phyloP scores from a whole-genome alignment of 176 grass and related monocot genomes.

The Triticum dicoccoides region DNA sequence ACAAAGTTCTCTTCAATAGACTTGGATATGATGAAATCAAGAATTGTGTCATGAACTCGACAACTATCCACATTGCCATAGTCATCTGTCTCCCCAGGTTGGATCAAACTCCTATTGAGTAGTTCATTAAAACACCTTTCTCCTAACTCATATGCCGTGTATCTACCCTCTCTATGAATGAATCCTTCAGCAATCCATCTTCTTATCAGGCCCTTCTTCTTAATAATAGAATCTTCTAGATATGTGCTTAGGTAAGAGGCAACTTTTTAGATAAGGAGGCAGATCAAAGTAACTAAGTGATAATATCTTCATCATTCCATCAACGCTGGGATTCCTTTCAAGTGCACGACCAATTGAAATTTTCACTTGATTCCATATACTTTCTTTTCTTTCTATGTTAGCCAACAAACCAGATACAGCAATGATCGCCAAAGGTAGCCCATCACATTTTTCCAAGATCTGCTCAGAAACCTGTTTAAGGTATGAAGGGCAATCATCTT shows the following conservation, averaged over 20 bases:
- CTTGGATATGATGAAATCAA: not conserved
- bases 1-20: conserved; percentile 8
- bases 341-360: not conserved
- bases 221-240: not conserved
- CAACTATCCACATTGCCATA: not conserved
- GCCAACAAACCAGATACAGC: not conserved
- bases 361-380: not conserved
- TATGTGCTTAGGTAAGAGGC: not conserved
- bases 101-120: not conserved
- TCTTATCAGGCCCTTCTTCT: not conserved
- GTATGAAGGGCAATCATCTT: not conserved
- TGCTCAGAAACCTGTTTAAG: not conserved
- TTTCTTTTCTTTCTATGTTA: not conserved
- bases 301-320: not conserved
- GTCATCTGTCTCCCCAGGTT: not conserved
- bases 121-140: not conserved
- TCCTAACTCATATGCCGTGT: not conserved
- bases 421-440: not conserved
- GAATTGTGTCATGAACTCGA: not conserved
- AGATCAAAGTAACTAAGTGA: conserved; percentile 9
- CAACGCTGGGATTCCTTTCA: not conserved
- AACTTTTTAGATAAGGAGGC: not conserved
- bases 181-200: not conserved
- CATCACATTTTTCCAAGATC: not conserved
- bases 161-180: not conserved